phyloP scores from a whole-genome alignment of 495 filamentous ascomycete genomes.

The Pseudomonodictys pantanalensis region DNA sequence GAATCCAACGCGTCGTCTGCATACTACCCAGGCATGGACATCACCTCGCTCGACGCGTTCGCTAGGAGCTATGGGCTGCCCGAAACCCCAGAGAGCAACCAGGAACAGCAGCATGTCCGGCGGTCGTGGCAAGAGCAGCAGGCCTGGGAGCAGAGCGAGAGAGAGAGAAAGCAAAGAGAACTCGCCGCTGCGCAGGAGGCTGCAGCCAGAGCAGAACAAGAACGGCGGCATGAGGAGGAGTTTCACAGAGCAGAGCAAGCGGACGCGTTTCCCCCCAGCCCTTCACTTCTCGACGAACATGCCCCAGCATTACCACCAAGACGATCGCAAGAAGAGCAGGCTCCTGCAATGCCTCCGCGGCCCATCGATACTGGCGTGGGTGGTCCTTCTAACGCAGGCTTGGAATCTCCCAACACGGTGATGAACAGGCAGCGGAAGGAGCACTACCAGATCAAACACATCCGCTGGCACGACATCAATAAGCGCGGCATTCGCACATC shows the following conservation, averaged over 20 bases:
- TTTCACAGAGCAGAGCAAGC: constrained; percentile 31
- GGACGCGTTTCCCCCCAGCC: not conserved
- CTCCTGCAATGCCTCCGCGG: constrained; percentile 32
- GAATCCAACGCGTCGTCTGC: constrained; percentile 21
- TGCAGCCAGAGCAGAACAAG: constrained; percentile 29
- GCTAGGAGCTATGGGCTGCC: constrained; percentile 27
- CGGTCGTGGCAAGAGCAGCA: constrained; percentile 35
- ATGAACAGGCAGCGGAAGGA: constrained; percentile 53
- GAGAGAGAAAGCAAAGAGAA: constrained; percentile 26
- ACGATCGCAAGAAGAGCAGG: constrained; percentile 24
- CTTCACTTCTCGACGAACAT: constrained; percentile 14
- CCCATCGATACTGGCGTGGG: constrained; percentile 14
- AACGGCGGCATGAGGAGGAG: constrained; percentile 31
- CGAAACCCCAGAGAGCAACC: constrained; percentile 1
- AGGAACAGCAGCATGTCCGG: constrained; percentile 10
- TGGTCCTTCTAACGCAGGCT: not conserved
- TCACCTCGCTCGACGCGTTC: constrained; percentile 28
- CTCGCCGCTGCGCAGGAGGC: constrained; percentile 22
- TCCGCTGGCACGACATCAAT: constrained; percentile 58
- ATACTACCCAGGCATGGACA: constrained; percentile 27
- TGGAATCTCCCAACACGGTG: constrained; percentile 34
- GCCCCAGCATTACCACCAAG: constrained; percentile 26
- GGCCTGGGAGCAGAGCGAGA: constrained; percentile 31
- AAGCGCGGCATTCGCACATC: constrained; percentile 55
- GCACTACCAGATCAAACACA: constrained; percentile 68